A percentile compares a stretch with the other conserved stretches of the same genome.
Evolutionary conservation across 1,284 basidiomycete species (phyloP).

Genomic region (Austroboletus niveus): DNA sequence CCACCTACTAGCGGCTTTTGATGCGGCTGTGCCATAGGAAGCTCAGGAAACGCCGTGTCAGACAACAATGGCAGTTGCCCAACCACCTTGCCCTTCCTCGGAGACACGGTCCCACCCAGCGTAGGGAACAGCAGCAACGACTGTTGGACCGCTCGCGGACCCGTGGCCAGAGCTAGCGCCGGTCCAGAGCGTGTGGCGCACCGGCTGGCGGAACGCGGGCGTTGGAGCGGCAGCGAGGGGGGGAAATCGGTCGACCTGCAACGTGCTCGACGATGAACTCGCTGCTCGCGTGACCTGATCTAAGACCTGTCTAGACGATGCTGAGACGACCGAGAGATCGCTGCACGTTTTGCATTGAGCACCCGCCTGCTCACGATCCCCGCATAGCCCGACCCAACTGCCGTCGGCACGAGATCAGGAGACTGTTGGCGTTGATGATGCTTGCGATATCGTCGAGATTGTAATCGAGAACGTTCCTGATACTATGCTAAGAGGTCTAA

Average conservation of each 20-base stretch:
- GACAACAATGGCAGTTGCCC: slow-evolving; percentile 46
- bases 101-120: not conserved
- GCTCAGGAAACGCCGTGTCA: slow-evolving; percentile 66
- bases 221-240: slow-evolving; percentile 30
- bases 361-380: slow-evolving; percentile 79
- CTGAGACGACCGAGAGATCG: slow-evolving; percentile 54
- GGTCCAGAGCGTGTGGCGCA: slow-evolving; percentile 61
- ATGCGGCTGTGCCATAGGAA: slow-evolving; percentile 48
- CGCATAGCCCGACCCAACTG: slow-evolving; percentile 65
- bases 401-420: slow-evolving; percentile 69
- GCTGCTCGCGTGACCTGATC: slow-evolving; percentile 88
- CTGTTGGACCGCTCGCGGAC: slow-evolving; percentile 5
- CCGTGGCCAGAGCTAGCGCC: slow-evolving; percentile 17
- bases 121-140: not conserved
- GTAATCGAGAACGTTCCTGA: slow-evolving; percentile 73
- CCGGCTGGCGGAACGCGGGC: slow-evolving; percentile 32
- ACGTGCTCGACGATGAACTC: slow-evolving; percentile 43
- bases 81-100: slow-evolving; percentile 16
- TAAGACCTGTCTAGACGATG: slow-evolving; percentile 71
- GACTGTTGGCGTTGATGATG: slow-evolving; percentile 80
- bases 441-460: slow-evolving; percentile 76
- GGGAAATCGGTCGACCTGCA: slow-evolving; percentile 44
- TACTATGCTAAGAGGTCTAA: too few species aligned
- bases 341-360: slow-evolving; percentile 79
- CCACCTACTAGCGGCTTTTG: slow-evolving; percentile 57